Conservation (phyloP, 768 basidiomycete genomes). For the Crassisporium funariophilum region DNA sequence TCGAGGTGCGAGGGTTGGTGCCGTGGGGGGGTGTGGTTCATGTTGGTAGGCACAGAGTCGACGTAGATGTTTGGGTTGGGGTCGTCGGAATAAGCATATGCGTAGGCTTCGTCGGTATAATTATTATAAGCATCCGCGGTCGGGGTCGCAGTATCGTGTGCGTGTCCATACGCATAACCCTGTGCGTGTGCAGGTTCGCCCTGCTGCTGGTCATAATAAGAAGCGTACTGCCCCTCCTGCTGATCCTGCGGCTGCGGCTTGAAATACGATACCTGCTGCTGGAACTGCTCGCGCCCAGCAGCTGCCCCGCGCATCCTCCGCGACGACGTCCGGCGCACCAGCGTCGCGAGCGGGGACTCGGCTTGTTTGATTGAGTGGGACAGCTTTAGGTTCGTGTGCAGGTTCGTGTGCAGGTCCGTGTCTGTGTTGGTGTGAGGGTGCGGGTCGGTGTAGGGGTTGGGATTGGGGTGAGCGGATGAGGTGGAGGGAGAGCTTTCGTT, state of each 20-base stretch:
- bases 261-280: conserved; percentile 10
- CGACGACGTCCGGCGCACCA: conserved; percentile 58
- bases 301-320: conserved; percentile 27
- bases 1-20: conserved; percentile 9
- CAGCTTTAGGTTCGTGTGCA: too few species aligned
- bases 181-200: too few species aligned
- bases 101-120: too few species aligned
- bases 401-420: too few species aligned
- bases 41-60: too few species aligned
- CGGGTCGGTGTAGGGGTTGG: too few species aligned
- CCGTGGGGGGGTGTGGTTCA: conserved; percentile 5
- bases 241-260: conserved; percentile 10
- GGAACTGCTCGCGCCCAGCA: conserved; percentile 9
- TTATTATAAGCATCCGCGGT: not conserved
- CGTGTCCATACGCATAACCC: too few species aligned
- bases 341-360: conserved; percentile 59
- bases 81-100: not conserved
- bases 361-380: too few species aligned
- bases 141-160: too few species aligned
- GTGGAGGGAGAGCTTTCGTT: too few species aligned
- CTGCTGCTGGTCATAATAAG: not conserved
- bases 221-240: conserved; percentile 4
- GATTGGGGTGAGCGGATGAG: too few species aligned
- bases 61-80: not conserved
- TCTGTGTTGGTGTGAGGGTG: too few species aligned